Evolutionary conservation across 371 early-diverging fungal genomes (phyloP), one percentile per base, ranked within the genome.

Genomic region (Chytridiales sp.): DNA sequence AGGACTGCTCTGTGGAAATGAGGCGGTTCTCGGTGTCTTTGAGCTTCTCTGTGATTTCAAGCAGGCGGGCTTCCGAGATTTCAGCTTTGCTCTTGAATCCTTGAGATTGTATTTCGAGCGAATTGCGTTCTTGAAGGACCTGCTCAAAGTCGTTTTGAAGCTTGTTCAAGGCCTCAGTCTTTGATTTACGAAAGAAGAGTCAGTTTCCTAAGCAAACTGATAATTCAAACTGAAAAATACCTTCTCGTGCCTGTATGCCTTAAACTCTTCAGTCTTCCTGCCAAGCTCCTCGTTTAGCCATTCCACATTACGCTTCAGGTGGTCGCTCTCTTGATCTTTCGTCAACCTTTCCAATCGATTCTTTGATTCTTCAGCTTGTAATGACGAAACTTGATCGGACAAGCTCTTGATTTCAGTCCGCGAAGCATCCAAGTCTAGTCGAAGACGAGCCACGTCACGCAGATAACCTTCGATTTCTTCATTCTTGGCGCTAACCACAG

Each of bases 211-310:
- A n/a, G n/a, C n/a, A n/a, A n/a, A 24, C 6, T 19, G 39, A 29
- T 8, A 53, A 53, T 19, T n/a, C 19, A 39, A 57, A n/a, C 3
- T 19, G 32, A n/a, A 27, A 46, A 60, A 31, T 15, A 72, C 64
- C 21, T 76, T 65, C 44, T 85, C 79, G n/a, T 57, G 57, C 17
- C 77, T 61, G 22, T 78, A 75, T 0, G 65, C 41, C 17, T 66
- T 67, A 2, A 73, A 59, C 29, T 77, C 70, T 24, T 75, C 74
- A 0, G 70, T 36, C 50, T 75, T 72, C 17, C 76, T 61, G 6
- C 60, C 64, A 32, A 85, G 74, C 60, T 87, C 85, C 19, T 69
- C 68, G 61, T 73, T 77, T n/a, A 83, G 69, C 82, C 84, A 85
- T 27, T 67, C 72, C 26, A 56, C 66, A 48, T 78, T 74, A 58